Conservation (phyloP, 2,329 filamentous ascomycete species). For the Hypoxylon sp. region DNA sequence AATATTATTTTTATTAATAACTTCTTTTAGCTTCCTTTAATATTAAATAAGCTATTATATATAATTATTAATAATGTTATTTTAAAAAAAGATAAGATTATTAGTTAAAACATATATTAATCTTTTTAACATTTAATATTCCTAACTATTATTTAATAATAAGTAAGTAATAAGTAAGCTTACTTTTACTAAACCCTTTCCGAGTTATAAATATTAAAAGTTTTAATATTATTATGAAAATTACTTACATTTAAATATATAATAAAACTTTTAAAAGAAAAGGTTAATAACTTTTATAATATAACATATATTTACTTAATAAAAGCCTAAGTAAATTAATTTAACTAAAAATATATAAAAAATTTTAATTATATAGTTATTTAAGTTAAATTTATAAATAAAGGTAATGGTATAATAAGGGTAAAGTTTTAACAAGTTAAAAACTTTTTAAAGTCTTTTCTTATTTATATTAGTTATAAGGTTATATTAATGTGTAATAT, state of each 20-base stretch:
- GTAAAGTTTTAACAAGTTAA: too few relatives aligned
- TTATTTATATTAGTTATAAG: too few relatives aligned
- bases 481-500: too few relatives aligned
- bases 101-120: neutral
- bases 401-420: neutral
- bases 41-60: slow-evolving; percentile 1
- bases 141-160: neutral
- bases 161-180: neutral
- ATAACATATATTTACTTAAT: neutral
- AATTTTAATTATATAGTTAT: slow-evolving; percentile 3
- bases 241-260: neutral
- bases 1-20: neutral
- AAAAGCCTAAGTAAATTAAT: slow-evolving; percentile 1
- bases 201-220: neutral
- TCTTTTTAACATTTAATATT: slow-evolving; percentile 3
- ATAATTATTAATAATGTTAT: neutral
- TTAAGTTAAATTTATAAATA: neutral
- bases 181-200: neutral
- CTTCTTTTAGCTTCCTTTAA: slow-evolving; percentile 6
- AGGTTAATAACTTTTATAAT: slow-evolving; percentile 1
- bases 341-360: neutral
- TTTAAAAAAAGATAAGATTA: slow-evolving; percentile 3
- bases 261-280: slow-evolving; percentile 1
- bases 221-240: neutral
- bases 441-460: too few relatives aligned